Evolutionary conservation across 768 basidiomycete genomes (phyloP), one percentile per base, ranked within the genome.

Genomic region (Daedaleopsis nitida): DNA sequence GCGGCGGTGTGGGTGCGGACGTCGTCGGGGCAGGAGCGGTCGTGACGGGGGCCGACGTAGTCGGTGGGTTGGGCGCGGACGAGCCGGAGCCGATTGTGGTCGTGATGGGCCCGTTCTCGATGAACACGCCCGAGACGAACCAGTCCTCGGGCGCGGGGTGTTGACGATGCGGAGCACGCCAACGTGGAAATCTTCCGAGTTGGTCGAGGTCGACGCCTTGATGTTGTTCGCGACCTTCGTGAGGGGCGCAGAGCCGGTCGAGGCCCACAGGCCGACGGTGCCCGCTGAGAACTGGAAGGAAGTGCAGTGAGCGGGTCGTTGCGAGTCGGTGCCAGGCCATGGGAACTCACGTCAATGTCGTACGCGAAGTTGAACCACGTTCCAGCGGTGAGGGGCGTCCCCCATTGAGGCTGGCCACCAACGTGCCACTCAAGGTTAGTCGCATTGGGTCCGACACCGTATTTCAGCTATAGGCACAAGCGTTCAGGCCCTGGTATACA

Each of bases 331-430:
- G 47, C 16, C 38, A 53, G 37, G n/a, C 37, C 17, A 60, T 24
- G 16, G 42, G 11, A 0, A 75, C 83, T 59, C 55, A 82, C 83
- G 66, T 86, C 74, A 66, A 86, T 86, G 62, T 86, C 85, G 65
- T 86, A 86, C 34, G 84, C 85, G 64, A 87, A 86, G 77, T 86
- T 86, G 74, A 79, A 84, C 84, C 84, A 87, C 51, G 77, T 79
- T 39, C 78, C 81, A 7, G 85, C 74, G 16, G 73, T 76, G 73
- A 83, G 82, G 1, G 81, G 75, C 1, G 80, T 78, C 52, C 77
- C 74, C 83, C 83, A 86, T 66, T 84, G 75, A 27, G 77, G 72
- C 9, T 74, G 68, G 32, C 78, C 75, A 12, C 68, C 63, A 21
- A 84, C 76, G 75, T 81, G 80, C 84, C 85, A 86, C 39, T 80